A percentile compares a stretch with the other conserved stretches of the same genome.
Evolutionary conservation across 768 basidiomycete genomes (phyloP).

Genomic region (Mycena maculata): DNA sequence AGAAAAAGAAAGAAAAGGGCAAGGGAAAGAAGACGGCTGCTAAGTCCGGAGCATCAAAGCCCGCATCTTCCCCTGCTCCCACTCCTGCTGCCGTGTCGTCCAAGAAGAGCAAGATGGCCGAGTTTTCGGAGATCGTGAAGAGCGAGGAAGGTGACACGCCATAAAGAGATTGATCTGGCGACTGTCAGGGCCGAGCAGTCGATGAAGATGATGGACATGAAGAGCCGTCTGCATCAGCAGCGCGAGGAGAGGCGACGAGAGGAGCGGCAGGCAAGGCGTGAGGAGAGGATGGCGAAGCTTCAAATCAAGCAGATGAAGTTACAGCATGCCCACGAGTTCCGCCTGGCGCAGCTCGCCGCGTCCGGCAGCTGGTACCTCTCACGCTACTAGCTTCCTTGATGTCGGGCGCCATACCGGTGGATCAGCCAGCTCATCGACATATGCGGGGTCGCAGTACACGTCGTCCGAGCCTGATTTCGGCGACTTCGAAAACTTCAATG

Average conservation of each 20-base stretch:
- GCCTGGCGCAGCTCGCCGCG: neutral
- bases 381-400: neutral
- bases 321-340: slow-evolving; percentile 42
- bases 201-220: neutral
- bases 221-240: neutral
- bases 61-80: neutral
- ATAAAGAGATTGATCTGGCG: slow-evolving; percentile 11
- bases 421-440: no score
- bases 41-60: neutral
- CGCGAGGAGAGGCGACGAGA: neutral
- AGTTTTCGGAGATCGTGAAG: slow-evolving; percentile 18
- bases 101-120: slow-evolving; percentile 6
- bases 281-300: slow-evolving; percentile 8
- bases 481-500: no score
- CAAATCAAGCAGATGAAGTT: slow-evolving; percentile 41
- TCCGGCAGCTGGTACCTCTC: neutral
- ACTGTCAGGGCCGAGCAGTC: neutral
- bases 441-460: neutral
- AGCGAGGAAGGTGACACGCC: slow-evolving; percentile 13
- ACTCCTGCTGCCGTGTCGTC: neutral
- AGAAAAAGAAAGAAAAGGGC: neutral
- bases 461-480: neutral
- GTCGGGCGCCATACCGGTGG: no score
- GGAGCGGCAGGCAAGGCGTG: neutral
- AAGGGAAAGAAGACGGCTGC: neutral